phyloP scores from a whole-genome alignment of 306 rosid genomes.

The Potentilla sterilis region DNA sequence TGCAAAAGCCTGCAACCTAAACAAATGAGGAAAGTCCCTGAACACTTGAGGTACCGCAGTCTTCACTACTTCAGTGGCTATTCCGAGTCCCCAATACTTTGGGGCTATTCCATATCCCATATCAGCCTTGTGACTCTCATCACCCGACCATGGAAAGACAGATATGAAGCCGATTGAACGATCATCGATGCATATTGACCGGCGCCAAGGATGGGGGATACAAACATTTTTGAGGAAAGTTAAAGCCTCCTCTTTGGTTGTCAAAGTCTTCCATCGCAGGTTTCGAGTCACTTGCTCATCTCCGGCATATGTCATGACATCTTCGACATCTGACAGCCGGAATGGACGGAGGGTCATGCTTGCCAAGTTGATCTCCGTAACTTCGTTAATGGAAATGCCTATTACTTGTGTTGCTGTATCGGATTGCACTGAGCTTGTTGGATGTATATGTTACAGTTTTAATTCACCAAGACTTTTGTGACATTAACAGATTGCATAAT shows the following conservation, averaged over 20 bases:
- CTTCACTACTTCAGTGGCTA: slow-evolving; percentile 41
- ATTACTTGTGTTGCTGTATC: not conserved
- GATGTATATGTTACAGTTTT: not conserved
- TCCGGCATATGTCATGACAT: slow-evolving; percentile 55
- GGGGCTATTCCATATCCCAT: slow-evolving; percentile 48
- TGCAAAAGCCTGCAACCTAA: slow-evolving; percentile 49
- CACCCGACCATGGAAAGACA: slow-evolving; percentile 31
- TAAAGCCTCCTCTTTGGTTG: slow-evolving; percentile 51
- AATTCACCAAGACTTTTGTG: not conserved
- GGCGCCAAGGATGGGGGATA: slow-evolving; percentile 62
- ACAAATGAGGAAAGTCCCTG: slow-evolving; percentile 39
- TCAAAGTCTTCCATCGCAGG: slow-evolving; percentile 39
- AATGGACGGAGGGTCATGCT: slow-evolving; percentile 46
- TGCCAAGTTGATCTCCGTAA: slow-evolving; percentile 32
- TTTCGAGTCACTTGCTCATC: slow-evolving; percentile 43
- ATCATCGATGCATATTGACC: slow-evolving; percentile 49
- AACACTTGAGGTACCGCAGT: slow-evolving; percentile 42
- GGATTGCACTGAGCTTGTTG: not conserved
- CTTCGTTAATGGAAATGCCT: not conserved
- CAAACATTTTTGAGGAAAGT: slow-evolving; percentile 52
- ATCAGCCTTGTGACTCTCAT: slow-evolving; percentile 47
- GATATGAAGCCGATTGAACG: slow-evolving; percentile 46
- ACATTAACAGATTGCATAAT: not conserved
- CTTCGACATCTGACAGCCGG: slow-evolving; percentile 47
- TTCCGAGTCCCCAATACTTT: slow-evolving; percentile 55